A percentile compares a stretch with the other conserved stretches of the same genome.
phyloP scores from a whole-genome alignment of 169 alveolate genomes.

The Perkinsus olseni region DNA sequence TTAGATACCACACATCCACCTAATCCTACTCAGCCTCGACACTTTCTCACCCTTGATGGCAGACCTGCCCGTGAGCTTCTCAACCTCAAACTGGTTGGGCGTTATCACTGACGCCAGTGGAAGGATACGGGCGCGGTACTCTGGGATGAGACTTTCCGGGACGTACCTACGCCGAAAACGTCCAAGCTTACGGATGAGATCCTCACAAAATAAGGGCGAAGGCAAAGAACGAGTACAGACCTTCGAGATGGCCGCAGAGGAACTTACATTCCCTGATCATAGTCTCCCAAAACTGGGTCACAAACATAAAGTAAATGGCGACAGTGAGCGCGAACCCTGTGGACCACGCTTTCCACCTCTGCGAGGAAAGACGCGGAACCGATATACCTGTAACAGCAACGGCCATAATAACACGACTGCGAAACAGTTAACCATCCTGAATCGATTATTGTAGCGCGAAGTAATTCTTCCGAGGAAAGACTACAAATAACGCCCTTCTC shows the following conservation, averaged over 20 bases:
- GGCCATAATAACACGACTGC: not conserved
- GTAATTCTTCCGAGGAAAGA: too few relatives aligned
- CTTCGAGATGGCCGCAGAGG: too few relatives aligned
- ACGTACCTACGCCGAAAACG: constrained; percentile 17
- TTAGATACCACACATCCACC: not conserved
- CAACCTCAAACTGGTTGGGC: constrained; percentile 47
- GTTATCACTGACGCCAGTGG: constrained; percentile 40
- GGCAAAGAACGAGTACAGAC: not conserved
- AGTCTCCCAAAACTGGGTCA: constrained; percentile 52
- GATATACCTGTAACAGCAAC: not conserved
- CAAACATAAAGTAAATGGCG: not conserved
- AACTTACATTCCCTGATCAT: constrained; percentile 14
- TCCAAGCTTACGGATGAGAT: not conserved
- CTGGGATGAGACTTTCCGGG: constrained; percentile 25
- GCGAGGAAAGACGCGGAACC: not conserved
- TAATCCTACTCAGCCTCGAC: not conserved
- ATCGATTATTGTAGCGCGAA: too few relatives aligned
- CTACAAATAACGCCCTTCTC: too few relatives aligned
- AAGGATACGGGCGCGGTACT: constrained; percentile 28
- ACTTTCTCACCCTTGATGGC: not conserved
- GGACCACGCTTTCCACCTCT: not conserved
- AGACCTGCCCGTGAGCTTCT: constrained; percentile 28
- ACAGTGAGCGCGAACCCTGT: not conserved
- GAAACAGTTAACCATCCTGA: not conserved
- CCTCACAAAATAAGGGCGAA: not conserved